Base-by-base conservation (phyloP, 2,329 filamentous ascomycete species). In the Dactylonectria macrodidyma region DNA sequence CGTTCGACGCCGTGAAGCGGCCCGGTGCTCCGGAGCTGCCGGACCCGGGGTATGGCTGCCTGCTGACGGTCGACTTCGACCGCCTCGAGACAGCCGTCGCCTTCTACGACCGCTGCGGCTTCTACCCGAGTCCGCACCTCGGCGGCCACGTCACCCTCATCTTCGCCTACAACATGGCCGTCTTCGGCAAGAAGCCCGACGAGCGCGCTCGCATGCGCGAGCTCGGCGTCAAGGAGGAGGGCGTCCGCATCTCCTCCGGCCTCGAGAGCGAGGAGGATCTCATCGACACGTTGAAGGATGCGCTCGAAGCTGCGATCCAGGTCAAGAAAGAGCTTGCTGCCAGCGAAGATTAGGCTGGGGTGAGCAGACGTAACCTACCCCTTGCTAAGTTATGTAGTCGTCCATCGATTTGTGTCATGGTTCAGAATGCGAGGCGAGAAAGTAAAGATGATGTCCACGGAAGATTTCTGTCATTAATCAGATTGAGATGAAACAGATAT, bases 51-150 rank as follows among this genome's bases (percentile, higher is more conserved):
- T 87, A 88, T 71, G 88, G 88, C 2, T 89, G 86, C 70, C 83
- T 90, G 1, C 75, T 90, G 14, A 85, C 79, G 9, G 77, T 90
- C 33, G 85, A 89, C 51, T 86, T 90, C 54, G 77, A 80, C 11
- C 79, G 72, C n/a, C 66, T 84, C 0, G 79, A 79, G 5, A 66
- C 78, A 0, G 81, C 86, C 0, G 74, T 68, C 3, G 81, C 82
- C 1, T 90, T 89, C 67, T 88, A 87, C 71, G 81, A 89, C 64
- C 78, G 77, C 33, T 74, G 86, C 6, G 79, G 83, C 14, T 81
- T 88, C 64, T 85, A 87, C 71, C 80, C 84, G 1, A 86, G 86
- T 0, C 87, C 87, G 1, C 86, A 89, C 70, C 78, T 90, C 0
- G 88, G 86, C 1, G 87, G 86, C 0, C 86, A 86, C 69, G 78